phyloP scores from a whole-genome alignment of 2,329 filamentous ascomycete species.

The Fusarium guadeloupense region DNA sequence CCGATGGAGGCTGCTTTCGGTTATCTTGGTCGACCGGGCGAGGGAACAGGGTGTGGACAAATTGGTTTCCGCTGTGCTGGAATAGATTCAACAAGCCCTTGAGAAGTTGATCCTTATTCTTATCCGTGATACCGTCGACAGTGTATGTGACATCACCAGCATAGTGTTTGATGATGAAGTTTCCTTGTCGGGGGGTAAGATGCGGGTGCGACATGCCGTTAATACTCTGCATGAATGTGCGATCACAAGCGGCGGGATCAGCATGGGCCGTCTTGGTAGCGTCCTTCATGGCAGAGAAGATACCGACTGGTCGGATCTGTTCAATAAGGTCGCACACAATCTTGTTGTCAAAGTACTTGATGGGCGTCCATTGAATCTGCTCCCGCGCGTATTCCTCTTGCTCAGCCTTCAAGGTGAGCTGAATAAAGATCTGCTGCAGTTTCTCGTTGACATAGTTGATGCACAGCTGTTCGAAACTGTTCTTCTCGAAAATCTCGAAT shows the following conservation, averaged over 20 bases:
- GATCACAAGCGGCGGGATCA: conserved; percentile 91
- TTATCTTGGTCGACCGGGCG: conserved; percentile 95
- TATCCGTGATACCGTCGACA: conserved; percentile 96
- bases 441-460: conserved; percentile 99
- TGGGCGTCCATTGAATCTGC: conserved; percentile 98
- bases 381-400: conserved; percentile 97
- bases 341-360: conserved; percentile 99
- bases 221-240: conserved; percentile 93
- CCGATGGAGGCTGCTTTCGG: conserved; percentile 90
- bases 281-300: conserved; percentile 96
- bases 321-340: conserved; percentile 98
- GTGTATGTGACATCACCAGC: conserved; percentile 96
- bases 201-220: conserved; percentile 93
- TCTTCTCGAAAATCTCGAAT: conserved; percentile 99
- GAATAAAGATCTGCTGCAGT: conserved; percentile 98
- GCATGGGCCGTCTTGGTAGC: conserved; percentile 98
- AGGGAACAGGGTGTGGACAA: conserved; percentile 90
- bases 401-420: conserved; percentile 93
- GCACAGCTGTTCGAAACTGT: conserved; percentile 98
- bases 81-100: conserved; percentile 93
- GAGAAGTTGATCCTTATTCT: conserved; percentile 97
- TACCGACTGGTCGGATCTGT: conserved; percentile 85
- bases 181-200: conserved; percentile 89
- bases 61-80: conserved; percentile 82
- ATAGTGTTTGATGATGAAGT: conserved; percentile 99